phyloP scores from a whole-genome alignment of 73 alveolate species.

The Durusdinium trenchii region DNA sequence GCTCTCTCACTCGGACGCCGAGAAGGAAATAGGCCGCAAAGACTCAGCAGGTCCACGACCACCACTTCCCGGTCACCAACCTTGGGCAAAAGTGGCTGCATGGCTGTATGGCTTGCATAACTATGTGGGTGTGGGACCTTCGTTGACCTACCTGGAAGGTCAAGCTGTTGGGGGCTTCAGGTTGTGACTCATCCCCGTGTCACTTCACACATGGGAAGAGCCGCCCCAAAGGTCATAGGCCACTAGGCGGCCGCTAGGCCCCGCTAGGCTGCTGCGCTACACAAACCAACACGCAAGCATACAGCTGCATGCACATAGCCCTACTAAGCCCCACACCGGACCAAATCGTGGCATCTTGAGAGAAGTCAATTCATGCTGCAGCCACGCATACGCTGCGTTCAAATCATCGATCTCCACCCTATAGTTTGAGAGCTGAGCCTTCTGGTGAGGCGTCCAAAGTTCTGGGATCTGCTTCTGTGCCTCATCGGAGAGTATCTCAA shows the following conservation, averaged over 20 bases:
- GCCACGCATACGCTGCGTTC: constrained; percentile 52
- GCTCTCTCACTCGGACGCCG: not conserved
- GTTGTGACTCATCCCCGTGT: too few species aligned
- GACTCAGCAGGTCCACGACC: constrained; percentile 16
- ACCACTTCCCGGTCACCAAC: constrained; percentile 46
- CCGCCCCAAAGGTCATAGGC: too few species aligned
- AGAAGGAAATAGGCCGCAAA: not conserved
- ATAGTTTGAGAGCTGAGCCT: constrained; percentile 24
- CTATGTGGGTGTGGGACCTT: too few species aligned
- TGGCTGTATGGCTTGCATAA: not conserved
- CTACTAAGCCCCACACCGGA: constrained; percentile 5
- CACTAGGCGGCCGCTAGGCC: too few species aligned
- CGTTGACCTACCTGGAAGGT: too few species aligned
- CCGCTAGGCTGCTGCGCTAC: too few species aligned
- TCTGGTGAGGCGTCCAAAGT: constrained; percentile 56
- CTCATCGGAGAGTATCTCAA: constrained; percentile 26
- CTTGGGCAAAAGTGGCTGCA: not conserved
- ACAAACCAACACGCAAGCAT: not conserved
- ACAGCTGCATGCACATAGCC: not conserved
- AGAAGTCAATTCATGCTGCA: constrained; percentile 45
- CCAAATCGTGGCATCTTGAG: constrained; percentile 58
- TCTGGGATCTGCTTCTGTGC: constrained; percentile 50
- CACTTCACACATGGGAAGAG: constrained; percentile 21
- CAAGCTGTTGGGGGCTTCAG: too few species aligned
- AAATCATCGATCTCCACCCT: constrained; percentile 58